phyloP scores from a whole-genome alignment of 139 green algal genomes.

The Spirogloea muscicola region DNA sequence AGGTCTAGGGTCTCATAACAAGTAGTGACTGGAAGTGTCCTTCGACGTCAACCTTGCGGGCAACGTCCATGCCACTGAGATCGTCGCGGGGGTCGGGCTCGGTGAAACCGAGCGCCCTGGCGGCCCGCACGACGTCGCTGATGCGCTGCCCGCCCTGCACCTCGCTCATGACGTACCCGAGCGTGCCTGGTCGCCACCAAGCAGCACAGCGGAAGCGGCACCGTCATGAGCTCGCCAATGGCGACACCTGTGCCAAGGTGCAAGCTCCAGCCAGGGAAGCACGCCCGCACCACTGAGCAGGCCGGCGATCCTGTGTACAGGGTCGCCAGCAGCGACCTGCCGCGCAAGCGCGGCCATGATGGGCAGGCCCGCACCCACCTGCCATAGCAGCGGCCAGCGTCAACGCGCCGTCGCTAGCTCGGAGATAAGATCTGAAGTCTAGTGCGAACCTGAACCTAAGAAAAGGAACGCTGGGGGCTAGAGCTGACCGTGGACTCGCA shows the following conservation, averaged over 20 bases:
- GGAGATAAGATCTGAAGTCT: no score
- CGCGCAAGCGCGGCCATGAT: constrained; percentile 9
- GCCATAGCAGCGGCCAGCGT: no score
- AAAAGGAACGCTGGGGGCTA: no score
- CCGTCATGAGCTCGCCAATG: no score
- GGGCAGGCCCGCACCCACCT: constrained; percentile 24
- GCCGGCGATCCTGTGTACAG: constrained; percentile 1
- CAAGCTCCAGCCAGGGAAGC: no score
- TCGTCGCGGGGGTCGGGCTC: constrained; percentile 46
- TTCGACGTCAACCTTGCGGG: constrained; percentile 18
- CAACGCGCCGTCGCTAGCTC: no score
- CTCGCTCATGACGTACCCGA: constrained; percentile 39
- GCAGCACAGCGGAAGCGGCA: background rate
- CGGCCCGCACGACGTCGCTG: constrained; percentile 32
- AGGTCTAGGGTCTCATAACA: background rate
- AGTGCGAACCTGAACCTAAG: no score
- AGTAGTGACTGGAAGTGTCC: background rate
- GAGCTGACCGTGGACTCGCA: constrained; percentile 12
- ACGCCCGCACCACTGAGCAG: constrained; percentile 11
- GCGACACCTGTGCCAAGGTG: no score
- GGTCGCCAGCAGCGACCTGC: background rate
- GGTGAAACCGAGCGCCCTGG: constrained; percentile 40
- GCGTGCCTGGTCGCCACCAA: constrained; percentile 13
- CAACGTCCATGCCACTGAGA: constrained; percentile 40
- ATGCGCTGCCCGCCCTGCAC: constrained; percentile 31